Percentiles rank a stretch among this genome's conserved stretches.
Evolutionary conservation across 2,329 filamentous ascomycete genomes (phyloP).

Genomic region (Periconia sp.): DNA sequence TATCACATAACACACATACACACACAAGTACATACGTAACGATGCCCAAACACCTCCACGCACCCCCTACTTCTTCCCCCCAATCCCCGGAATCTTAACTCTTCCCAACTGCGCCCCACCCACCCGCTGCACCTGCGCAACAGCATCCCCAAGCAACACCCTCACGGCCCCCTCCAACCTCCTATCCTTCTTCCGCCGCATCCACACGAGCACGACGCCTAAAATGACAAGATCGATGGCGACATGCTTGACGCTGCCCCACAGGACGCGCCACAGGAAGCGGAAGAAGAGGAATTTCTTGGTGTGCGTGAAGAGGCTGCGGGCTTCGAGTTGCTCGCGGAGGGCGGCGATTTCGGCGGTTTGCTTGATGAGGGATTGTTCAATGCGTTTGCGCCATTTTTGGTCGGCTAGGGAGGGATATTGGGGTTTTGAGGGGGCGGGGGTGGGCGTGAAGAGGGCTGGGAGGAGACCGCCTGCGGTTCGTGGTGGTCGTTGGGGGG

Average conservation of each 20-base stretch:
- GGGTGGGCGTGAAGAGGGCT: conserved; percentile 12
- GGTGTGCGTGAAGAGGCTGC: conserved; percentile 69
- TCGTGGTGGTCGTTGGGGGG: conserved; percentile 9
- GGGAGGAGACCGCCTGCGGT: conserved; percentile 12
- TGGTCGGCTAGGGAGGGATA: conserved; percentile 41
- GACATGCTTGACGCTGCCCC: conserved; percentile 72
- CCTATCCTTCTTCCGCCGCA: conserved; percentile 70
- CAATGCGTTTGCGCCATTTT: conserved; percentile 80
- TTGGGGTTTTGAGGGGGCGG: conserved; percentile 16
- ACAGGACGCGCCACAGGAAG: conserved; percentile 69
- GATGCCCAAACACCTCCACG: background rate
- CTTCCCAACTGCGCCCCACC: conserved; percentile 27
- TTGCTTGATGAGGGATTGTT: conserved; percentile 82
- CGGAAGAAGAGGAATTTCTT: conserved; percentile 61
- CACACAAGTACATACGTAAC: no score
- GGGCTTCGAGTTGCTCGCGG: conserved; percentile 82
- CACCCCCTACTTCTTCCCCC: conserved; percentile 4
- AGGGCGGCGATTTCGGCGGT: conserved; percentile 91
- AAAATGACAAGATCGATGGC: conserved; percentile 70
- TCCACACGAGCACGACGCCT: conserved; percentile 67
- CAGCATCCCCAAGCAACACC: conserved; percentile 57
- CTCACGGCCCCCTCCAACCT: conserved; percentile 74
- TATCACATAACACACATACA: no score
- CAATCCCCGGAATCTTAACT: conserved; percentile 25
- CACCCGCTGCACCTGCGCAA: conserved; percentile 41